phyloP scores from a whole-genome alignment of 768 basidiomycete genomes.

The Pleurotus salmoneostramineus region DNA sequence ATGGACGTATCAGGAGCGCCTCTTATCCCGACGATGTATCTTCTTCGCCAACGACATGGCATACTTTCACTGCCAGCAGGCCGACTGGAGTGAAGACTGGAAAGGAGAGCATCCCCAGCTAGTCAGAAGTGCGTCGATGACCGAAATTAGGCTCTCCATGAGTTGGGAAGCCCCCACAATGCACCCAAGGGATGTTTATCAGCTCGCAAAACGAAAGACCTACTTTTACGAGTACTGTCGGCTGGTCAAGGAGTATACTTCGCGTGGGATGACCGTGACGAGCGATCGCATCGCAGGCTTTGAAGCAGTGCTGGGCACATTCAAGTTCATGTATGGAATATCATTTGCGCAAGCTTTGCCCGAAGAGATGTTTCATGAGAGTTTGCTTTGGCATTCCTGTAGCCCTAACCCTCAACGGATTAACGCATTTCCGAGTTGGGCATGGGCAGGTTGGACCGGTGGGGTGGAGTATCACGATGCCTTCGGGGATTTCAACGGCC shows the following conservation, averaged over 20 bases:
- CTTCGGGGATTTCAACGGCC: neutral
- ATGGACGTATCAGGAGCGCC: neutral
- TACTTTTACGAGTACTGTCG: neutral
- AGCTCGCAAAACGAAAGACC: neutral
- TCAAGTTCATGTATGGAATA: neutral
- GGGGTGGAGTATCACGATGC: neutral
- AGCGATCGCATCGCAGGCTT: constrained; percentile 1
- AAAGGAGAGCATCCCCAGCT: neutral
- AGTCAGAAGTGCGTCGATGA: neutral
- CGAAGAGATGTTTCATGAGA: constrained; percentile 2
- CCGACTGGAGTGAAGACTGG: neutral
- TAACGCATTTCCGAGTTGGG: neutral
- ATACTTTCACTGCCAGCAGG: neutral
- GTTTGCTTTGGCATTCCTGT: neutral
- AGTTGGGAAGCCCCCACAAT: neutral
- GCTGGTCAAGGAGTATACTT: neutral
- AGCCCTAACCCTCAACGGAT: neutral
- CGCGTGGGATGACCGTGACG: neutral
- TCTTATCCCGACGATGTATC: neutral
- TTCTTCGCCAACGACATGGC: neutral
- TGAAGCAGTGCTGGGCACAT: neutral
- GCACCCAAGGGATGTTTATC: neutral
- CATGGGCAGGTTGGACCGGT: constrained; percentile 1
- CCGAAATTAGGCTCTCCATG: neutral
- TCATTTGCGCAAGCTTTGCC: neutral